Evolutionary conservation across 805 yeast species (phyloP).

Genomic region (Hagleromyces aurorensis): DNA sequence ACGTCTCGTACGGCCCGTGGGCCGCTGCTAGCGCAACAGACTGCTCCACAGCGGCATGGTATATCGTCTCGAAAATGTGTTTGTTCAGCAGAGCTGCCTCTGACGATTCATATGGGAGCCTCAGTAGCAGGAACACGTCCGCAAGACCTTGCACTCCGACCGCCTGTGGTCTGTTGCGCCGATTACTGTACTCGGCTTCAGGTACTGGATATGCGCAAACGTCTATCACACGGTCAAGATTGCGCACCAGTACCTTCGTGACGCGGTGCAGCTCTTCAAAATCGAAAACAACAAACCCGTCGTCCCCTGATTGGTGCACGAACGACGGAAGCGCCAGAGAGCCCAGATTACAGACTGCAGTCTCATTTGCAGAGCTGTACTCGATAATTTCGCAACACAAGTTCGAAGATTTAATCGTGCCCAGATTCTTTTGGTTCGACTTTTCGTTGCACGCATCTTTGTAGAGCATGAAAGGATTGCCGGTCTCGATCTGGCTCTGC

Average conservation of each 20-base stretch:
- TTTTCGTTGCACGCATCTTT: conserved; percentile 84
- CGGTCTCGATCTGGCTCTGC: conserved; percentile 91
- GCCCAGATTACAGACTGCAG: conserved; percentile 90
- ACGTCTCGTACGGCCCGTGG: conserved; percentile 64
- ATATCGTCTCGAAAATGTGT: conserved; percentile 90
- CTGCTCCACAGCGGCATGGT: conserved; percentile 85
- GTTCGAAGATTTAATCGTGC: conserved; percentile 85
- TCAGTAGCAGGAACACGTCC: conserved; percentile 71
- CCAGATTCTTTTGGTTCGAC: conserved; percentile 84
- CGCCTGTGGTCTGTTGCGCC: conserved; percentile 82
- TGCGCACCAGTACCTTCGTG: conserved; percentile 65
- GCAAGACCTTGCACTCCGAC: conserved; percentile 95
- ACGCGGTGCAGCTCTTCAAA: conserved; percentile 66
- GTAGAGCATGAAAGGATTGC: conserved; percentile 87
- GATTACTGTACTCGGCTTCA: conserved; percentile 64
- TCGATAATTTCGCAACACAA: conserved; percentile 90
- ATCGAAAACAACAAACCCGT: conserved; percentile 46
- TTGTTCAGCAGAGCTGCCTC: conserved; percentile 68
- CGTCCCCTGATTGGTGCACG: conserved; percentile 39
- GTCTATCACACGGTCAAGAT: conserved; percentile 77
- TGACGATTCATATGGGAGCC: conserved; percentile 82
- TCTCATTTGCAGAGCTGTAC: conserved; percentile 80
- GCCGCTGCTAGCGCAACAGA: conserved; percentile 69
- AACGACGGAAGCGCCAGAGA: conserved; percentile 81
- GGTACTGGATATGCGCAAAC: conserved; percentile 74